phyloP scores from a whole-genome alignment of 192 early-diverging fungal genomes.

The Rhizoclosmatium sp. region DNA sequence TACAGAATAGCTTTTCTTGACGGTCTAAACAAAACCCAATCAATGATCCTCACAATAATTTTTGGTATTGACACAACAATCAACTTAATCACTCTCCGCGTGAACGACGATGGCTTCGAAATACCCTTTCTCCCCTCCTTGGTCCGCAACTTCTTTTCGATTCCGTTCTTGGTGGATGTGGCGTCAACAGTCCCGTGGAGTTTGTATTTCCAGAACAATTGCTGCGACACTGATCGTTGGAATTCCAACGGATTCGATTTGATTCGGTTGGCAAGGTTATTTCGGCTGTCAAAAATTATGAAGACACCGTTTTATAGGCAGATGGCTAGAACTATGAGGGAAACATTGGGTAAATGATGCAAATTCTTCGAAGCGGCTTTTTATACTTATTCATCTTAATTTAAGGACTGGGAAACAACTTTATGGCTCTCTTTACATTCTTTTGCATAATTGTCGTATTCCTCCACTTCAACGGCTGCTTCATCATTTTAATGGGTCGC shows the following conservation, averaged over 20 bases:
- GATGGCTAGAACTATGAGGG: constrained; percentile 27
- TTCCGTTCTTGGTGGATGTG: constrained; percentile 37
- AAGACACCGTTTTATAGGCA: constrained; percentile 18
- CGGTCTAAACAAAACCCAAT: neutral
- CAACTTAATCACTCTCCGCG: constrained; percentile 15
- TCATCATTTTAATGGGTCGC: constrained; percentile 19
- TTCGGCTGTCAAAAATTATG: constrained; percentile 8
- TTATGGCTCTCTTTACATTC: constrained; percentile 25
- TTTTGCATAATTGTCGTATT: constrained; percentile 8
- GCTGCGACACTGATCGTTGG: constrained; percentile 10
- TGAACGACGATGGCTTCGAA: constrained; percentile 14
- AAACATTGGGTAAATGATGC: constrained; percentile 26
- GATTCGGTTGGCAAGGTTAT: constrained; percentile 26
- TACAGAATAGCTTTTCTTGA: neutral
- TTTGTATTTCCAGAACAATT: constrained; percentile 24
- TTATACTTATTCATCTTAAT: neutral
- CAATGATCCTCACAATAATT: neutral
- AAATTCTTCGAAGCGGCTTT: constrained; percentile 31
- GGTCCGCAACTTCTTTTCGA: constrained; percentile 3
- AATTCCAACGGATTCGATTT: constrained; percentile 29
- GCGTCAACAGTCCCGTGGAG: constrained; percentile 46
- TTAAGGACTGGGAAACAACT: constrained; percentile 21
- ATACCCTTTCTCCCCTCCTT: neutral
- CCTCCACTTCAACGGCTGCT: constrained; percentile 25
- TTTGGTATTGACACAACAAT: constrained; percentile 23